Percentiles rank a stretch among this genome's conserved stretches.
These are phyloP conservation scores for Epichloe gansuensis DNA, from an alignment of 2,329 filamentous ascomycete species.

Conservation along the genomic window DNA sequence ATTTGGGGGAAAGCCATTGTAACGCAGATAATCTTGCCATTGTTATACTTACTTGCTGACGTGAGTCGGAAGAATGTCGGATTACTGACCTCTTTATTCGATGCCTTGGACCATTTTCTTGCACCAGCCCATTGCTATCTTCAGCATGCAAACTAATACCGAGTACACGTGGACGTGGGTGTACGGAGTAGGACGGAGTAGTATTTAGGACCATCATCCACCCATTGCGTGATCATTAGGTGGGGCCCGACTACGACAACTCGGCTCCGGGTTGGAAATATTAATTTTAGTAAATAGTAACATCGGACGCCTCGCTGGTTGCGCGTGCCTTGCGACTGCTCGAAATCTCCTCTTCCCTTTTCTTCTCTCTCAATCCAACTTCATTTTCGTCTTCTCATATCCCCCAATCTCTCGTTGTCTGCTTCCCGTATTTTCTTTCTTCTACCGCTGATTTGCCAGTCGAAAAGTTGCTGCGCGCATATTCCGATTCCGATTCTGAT, in stretches of 20 bases:
- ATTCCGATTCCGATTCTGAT: neutral
- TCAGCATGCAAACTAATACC: too few species aligned
- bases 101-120: conserved; percentile 2
- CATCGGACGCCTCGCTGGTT: neutral
- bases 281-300: neutral
- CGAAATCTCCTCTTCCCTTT: conserved; percentile 5
- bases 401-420: neutral
- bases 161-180: too few species aligned
- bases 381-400: neutral
- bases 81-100: neutral
- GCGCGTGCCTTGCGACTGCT: neutral
- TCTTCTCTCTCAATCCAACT: neutral
- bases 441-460: neutral
- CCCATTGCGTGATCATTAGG: conserved; percentile 20
- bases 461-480: neutral
- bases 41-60: too few species aligned
- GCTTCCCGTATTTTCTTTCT: neutral
- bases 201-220: conserved; percentile 3
- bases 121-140: conserved; percentile 1
- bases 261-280: conserved; percentile 1
- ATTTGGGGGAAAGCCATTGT: too few species aligned
- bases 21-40: too few species aligned
- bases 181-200: too few species aligned
- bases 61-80: too few species aligned
- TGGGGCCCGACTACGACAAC: conserved; percentile 3